These are phyloP conservation scores for Fusarium multiceps DNA, from an alignment of 2,329 filamentous ascomycete species.

Conservation along the genomic window DNA sequence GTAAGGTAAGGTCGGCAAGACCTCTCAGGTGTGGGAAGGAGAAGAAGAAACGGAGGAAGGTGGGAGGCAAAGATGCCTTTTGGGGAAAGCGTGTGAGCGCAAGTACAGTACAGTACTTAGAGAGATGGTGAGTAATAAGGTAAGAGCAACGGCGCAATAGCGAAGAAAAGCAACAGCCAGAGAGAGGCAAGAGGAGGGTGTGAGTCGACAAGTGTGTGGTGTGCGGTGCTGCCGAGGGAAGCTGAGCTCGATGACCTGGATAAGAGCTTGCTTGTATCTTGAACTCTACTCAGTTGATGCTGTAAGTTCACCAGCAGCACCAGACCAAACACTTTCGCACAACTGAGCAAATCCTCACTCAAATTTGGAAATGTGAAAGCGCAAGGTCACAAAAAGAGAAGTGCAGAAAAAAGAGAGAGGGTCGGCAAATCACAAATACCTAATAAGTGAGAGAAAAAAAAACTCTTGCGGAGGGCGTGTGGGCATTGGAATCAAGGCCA, in stretches of 20 bases:
- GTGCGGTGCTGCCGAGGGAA: conserved; percentile 39
- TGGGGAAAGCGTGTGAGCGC: conserved; percentile 43
- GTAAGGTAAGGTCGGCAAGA: conserved; percentile 36
- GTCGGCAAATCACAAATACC: conserved; percentile 7
- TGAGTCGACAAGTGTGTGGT: conserved; percentile 40
- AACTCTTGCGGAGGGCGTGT: conserved; percentile 43
- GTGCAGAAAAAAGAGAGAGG: conserved; percentile 16
- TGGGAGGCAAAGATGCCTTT: conserved; percentile 47
- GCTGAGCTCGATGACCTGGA: conserved; percentile 36
- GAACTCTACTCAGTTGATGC: conserved; percentile 23
- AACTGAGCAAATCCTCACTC: background rate
- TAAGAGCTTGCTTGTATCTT: conserved; percentile 29
- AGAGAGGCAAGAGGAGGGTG: conserved; percentile 40
- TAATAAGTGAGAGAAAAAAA: conserved; percentile 7
- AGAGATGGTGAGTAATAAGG: conserved; percentile 38
- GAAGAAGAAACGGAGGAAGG: conserved; percentile 42
- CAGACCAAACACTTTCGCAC: conserved; percentile 12
- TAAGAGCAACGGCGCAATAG: conserved; percentile 38
- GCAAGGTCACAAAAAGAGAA: conserved; percentile 15
- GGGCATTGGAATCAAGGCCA: conserved; percentile 36
- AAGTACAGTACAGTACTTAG: background rate
- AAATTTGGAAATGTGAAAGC: background rate
- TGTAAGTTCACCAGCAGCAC: conserved; percentile 17
- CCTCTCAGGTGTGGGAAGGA: conserved; percentile 31
- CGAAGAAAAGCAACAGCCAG: conserved; percentile 31